These are phyloP conservation scores for Hymenochaete sp. DNA, from an alignment of 1,284 basidiomycete genomes.

Conservation along the genomic window DNA sequence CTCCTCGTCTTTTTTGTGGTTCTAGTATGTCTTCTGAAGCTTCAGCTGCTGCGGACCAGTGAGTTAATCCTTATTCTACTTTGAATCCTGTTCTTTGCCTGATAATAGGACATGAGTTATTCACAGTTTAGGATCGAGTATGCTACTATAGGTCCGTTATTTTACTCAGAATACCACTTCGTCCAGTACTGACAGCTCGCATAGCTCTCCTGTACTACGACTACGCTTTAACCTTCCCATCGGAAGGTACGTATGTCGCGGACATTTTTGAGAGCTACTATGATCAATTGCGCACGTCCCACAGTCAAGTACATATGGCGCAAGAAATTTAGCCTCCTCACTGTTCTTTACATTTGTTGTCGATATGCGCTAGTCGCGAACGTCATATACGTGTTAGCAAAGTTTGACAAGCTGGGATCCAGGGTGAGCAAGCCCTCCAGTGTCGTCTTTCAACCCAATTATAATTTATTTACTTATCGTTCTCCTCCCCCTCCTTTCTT, in stretches of 20 bases:
- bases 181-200: neutral
- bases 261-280: neutral
- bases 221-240: conserved; percentile 5
- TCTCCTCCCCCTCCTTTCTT: too few species aligned
- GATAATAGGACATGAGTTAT: too few species aligned
- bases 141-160: conserved; percentile 2
- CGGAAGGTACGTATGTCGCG: neutral
- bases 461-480: neutral
- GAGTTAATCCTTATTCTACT: too few species aligned
- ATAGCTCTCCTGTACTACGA: conserved; percentile 4
- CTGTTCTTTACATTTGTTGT: conserved; percentile 5
- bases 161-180: neutral
- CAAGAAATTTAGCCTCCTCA: conserved; percentile 1
- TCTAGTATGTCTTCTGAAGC: too few species aligned
- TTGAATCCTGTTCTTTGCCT: too few species aligned
- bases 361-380: conserved; percentile 6
- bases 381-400: neutral
- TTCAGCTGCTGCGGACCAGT: too few species aligned
- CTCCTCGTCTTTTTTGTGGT: too few species aligned
- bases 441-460: too few species aligned
- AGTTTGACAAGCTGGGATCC: neutral
- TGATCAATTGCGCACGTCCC: neutral
- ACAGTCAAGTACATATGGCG: conserved; percentile 6
- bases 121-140: conserved; percentile 4
- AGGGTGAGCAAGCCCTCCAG: neutral